Percentiles rank a stretch among this genome's conserved stretches.
Conservation (phyloP, 257 asterid genomes). For the Rhazya stricta region DNA sequence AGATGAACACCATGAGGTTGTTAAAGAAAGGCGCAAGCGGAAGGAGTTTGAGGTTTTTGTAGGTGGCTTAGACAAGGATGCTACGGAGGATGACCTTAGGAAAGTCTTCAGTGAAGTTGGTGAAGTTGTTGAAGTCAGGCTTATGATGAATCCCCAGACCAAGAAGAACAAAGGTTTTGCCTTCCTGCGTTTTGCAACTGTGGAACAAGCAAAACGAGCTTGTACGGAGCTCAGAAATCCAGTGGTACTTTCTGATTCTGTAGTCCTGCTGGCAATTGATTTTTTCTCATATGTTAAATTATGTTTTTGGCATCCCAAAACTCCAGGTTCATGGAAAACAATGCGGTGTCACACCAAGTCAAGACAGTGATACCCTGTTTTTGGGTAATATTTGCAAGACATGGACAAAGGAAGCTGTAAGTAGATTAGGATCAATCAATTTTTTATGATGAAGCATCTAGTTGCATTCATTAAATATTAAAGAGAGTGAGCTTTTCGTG, state of each 20-base stretch:
- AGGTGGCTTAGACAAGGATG: constrained; percentile 98
- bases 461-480: constrained; percentile 22
- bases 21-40: constrained; percentile 87
- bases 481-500: constrained; percentile 14
- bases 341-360: constrained; percentile 97
- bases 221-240: constrained; percentile 78
- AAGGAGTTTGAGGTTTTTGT: constrained; percentile 95
- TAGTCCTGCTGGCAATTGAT: constrained; percentile 31
- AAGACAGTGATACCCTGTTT: constrained; percentile 94
- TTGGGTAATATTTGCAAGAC: constrained; percentile 92
- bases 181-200: constrained; percentile 88
- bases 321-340: constrained; percentile 96
- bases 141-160: constrained; percentile 95
- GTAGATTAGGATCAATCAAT: constrained; percentile 29
- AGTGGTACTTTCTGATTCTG: constrained; percentile 58
- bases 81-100: constrained; percentile 85
- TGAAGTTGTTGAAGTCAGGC: constrained; percentile 89
- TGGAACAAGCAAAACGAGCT: constrained; percentile 92
- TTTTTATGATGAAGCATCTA: constrained; percentile 22
- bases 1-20: constrained; percentile 75
- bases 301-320: constrained; percentile 38
- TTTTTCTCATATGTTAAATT: constrained; percentile 25
- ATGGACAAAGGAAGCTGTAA: constrained; percentile 94
- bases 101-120: constrained; percentile 86
- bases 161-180: constrained; percentile 98